Evolutionary conservation across 2,329 filamentous ascomycete genomes (phyloP), one percentile per base, ranked within the genome.

Genomic region (Fusarium scirpi): DNA sequence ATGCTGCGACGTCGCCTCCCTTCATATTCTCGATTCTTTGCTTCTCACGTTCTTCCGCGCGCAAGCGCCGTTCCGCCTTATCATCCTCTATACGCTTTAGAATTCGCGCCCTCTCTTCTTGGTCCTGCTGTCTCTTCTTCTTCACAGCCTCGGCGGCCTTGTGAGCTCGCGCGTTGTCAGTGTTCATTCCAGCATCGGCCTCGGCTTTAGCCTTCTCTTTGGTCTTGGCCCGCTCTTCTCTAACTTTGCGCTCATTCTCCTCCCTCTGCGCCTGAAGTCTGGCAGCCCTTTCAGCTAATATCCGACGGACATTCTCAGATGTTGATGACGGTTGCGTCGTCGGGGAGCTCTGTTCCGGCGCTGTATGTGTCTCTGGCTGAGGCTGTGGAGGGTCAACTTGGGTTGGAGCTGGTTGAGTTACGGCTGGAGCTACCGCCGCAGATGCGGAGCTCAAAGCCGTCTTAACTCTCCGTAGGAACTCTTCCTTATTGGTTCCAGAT

Each of bases 51-150:
- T 83, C 81, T 24, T 85, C 85, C 11, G 87, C 85, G 43, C 84
- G 83, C 55, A 87, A 82, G 65, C 86, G 89, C 16, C 93, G 87
- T 65, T 90, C 91, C 13, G 85, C 85, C 76, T 91, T 92, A 80
- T 97, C 93, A 64, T 91, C 89, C 75, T 94, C 91, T 67, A 97
- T 94, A 41, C 89, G 89, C 70, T 89, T 88, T 46, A 94, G 84
- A 56, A 97, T 91, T 2, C 92, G 86, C 59, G 89, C 86, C 40
- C 91, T 85, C 76, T 96, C 92, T 46, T 91, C 87, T 47, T 87
- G 85, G 4, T 89, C 88, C 66, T 93, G 87, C 58, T 87, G 84
- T 71, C 91, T 89, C 58, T 88, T 86, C 76, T 89, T 90, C 74
- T 87, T 90, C 59, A 91, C 82, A 54, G 86, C 79, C 47, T 86